Evolutionary conservation across 371 early-diverging fungal species (phyloP).

Genomic region (Mortierella sp.): DNA sequence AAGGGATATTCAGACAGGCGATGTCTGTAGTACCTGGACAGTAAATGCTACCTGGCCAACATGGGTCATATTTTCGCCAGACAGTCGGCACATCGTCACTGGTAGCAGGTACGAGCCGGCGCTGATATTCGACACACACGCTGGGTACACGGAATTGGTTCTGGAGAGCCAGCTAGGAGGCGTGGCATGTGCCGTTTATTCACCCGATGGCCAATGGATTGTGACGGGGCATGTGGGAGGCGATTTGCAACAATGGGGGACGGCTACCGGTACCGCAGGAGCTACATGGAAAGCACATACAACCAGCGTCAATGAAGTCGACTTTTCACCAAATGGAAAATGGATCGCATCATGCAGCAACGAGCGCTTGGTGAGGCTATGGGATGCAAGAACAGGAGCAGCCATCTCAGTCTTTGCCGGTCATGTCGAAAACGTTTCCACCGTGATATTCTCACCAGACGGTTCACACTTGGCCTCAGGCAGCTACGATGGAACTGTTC

Average conservation of each 20-base stretch:
- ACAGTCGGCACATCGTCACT: not conserved
- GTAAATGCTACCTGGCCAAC: no score
- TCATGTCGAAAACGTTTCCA: not conserved
- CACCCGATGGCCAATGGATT: not conserved
- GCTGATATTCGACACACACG: not conserved
- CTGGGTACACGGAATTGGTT: not conserved
- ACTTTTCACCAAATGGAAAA: not conserved
- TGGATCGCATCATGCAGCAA: not conserved
- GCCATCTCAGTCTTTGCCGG: not conserved
- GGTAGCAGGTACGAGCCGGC: not conserved
- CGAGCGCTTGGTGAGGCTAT: not conserved
- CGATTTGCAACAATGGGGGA: not conserved
- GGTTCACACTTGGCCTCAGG: not conserved
- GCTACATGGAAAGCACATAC: not conserved
- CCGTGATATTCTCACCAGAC: not conserved
- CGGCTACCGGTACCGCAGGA: not conserved
- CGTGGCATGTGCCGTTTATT: not conserved
- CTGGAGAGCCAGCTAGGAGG: not conserved
- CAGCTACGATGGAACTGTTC: not conserved
- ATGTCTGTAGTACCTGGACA: no score
- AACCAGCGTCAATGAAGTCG: not conserved
- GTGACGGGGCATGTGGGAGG: not conserved
- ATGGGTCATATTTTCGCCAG: not conserved
- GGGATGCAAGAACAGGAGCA: not conserved
- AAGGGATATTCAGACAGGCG: not conserved